phyloP scores from a whole-genome alignment of 176 grass and related monocot species.

The Oryza coarctata region DNA sequence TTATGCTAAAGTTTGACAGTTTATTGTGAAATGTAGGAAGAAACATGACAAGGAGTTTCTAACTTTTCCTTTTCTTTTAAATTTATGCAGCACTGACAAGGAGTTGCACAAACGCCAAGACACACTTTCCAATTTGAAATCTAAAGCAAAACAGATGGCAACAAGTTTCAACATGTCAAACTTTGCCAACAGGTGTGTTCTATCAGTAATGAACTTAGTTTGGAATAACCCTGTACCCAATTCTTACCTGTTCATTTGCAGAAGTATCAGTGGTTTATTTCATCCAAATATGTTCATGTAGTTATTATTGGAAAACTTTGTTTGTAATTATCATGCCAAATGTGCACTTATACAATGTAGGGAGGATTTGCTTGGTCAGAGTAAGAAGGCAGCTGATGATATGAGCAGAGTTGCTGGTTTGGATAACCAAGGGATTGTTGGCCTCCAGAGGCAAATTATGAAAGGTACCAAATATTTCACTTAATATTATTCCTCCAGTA shows the following conservation, averaged over 20 bases:
- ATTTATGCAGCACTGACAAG: conserved; percentile 69
- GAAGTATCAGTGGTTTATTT: not conserved
- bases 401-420: conserved; percentile 80
- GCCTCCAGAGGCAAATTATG: conserved; percentile 95
- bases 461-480: conserved; percentile 49
- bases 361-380: conserved; percentile 87
- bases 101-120: conserved; percentile 88
- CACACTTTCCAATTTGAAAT: conserved; percentile 73
- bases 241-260: not conserved
- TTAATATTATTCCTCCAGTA: not conserved
- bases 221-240: not conserved
- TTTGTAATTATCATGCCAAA: conserved; percentile 21
- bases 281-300: not conserved
- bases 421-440: conserved; percentile 94
- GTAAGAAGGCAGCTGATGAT: conserved; percentile 70
- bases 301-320: not conserved
- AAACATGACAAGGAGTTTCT: not conserved
- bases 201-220: not conserved
- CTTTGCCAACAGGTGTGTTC: conserved; percentile 81
- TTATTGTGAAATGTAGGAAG: conserved; percentile 6
- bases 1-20: not conserved
- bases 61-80: not conserved
- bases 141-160: conserved; percentile 85
- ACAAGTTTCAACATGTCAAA: conserved; percentile 83
- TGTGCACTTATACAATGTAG: conserved; percentile 38